Evolutionary conservation across 139 green algal genomes (phyloP), one percentile per base, ranked within the genome.

Genomic region (Picochlorum sp.): DNA sequence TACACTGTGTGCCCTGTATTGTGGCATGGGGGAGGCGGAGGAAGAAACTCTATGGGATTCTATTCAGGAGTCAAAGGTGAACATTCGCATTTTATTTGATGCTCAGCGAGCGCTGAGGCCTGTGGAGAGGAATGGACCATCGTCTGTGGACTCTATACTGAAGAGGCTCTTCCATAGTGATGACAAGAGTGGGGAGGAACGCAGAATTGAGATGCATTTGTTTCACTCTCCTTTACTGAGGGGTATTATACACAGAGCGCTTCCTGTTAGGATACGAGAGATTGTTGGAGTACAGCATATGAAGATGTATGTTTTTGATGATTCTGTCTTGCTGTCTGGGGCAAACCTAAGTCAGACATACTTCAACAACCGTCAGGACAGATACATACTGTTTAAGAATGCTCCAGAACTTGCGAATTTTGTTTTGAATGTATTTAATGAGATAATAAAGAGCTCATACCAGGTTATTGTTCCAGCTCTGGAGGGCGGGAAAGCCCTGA

Each of bases 281-380:
- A 54, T 54, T 54, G 47, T 54, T 21, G 47, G 47, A 26, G 47
- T 62, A 28, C 26, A 38, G 49, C 78, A 85, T 60, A 60, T 77
- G 28, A 85, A 85, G 56, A 56, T 28, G 15, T 84, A 76, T 21
- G 37, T 81, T 3, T 85, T 84, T 52, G 78, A 85, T 56, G 79
- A 84, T 26, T 34, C 56, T 38, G 58, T 86, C 0, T n/a, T 85
- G 4, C 58, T 85, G 11, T 84, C 46, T 16, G 78, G 78, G 24
- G 78, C 78, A 50, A 85, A 85, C 62, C 45, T 85, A 24, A 77
- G 62, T 80, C 56, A 61, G 23, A 66, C 58, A 10, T 85, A 85
- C 63, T 79, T 85, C 11, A 69, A 50, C n/a, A 65, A 59, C n/a
- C 61, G 78, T 7, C 47, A 54, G 0, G 47, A 54, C n/a, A 54